Evolutionary conservation across 2,329 filamentous ascomycete genomes (phyloP).

Genomic region (Chrysoporthe puriensis): DNA sequence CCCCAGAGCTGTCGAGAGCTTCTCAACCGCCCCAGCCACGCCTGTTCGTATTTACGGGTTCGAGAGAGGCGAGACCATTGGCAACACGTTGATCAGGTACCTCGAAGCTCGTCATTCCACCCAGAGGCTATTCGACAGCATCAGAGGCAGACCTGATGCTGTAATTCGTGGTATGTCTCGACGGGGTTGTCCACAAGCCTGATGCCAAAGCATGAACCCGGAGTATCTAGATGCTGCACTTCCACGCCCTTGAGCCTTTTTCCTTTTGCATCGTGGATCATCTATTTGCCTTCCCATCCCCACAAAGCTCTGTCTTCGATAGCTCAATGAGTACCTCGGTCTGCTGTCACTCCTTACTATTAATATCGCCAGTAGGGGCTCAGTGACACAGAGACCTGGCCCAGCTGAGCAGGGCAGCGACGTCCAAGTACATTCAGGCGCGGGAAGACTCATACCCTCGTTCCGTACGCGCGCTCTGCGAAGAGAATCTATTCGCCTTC

Average conservation of each 20-base stretch:
- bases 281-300: background rate
- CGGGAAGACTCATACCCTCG: background rate
- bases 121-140: conserved; percentile 8
- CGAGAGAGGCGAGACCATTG: background rate
- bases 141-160: conserved; percentile 17
- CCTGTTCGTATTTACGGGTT: background rate
- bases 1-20: background rate
- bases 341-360: background rate
- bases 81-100: background rate
- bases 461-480: background rate
- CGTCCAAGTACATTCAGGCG: background rate
- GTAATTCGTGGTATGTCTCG: conserved; percentile 10
- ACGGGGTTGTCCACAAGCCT: conserved; percentile 14
- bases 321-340: background rate
- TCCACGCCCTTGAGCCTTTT: background rate
- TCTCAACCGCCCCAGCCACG: conserved; percentile 19
- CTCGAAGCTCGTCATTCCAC: background rate
- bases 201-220: conserved; percentile 13
- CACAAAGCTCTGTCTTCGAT: background rate
- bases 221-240: background rate
- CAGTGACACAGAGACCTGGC: background rate
- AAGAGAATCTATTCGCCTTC: background rate
- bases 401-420: background rate
- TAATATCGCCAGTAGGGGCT: background rate
- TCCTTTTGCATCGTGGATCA: background rate